Conservation (phyloP, 2,329 filamentous ascomycete genomes). For the Penicillium sp. region DNA sequence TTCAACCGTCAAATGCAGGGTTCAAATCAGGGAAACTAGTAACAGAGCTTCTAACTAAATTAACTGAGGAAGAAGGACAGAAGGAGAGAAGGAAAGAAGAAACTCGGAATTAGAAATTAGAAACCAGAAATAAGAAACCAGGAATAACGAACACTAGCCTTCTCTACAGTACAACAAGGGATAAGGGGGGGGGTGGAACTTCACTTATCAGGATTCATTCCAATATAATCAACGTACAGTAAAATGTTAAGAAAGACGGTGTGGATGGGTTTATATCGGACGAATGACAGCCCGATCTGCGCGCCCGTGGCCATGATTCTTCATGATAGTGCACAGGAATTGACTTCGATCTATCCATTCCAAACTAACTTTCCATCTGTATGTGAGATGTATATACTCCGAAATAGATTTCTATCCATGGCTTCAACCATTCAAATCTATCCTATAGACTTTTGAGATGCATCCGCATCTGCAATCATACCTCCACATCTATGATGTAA, state of each 20-base stretch:
- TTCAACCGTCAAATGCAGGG: neutral
- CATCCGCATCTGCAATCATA: too few relatives aligned
- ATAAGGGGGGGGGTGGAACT: neutral
- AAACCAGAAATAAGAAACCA: neutral
- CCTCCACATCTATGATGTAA: too few relatives aligned
- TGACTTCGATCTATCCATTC: constrained; percentile 8
- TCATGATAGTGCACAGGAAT: neutral
- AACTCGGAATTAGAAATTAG: too few relatives aligned
- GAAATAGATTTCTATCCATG: too few relatives aligned
- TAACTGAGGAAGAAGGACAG: neutral
- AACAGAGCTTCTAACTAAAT: neutral
- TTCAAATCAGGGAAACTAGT: neutral
- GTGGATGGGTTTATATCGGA: constrained; percentile 14
- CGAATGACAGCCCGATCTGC: constrained; percentile 25
- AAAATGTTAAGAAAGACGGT: constrained; percentile 18
- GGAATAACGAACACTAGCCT: too few relatives aligned
- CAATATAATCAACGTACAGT: neutral
- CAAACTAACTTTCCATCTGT: neutral
- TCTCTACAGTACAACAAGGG: neutral
- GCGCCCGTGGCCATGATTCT: constrained; percentile 22
- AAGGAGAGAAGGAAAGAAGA: neutral
- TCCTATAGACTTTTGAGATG: too few relatives aligned
- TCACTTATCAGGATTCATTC: neutral
- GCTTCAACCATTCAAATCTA: too few relatives aligned
- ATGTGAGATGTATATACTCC: neutral